Base-by-base conservation (phyloP, 495 filamentous ascomycete species). In the Monascus purpureus region DNA sequence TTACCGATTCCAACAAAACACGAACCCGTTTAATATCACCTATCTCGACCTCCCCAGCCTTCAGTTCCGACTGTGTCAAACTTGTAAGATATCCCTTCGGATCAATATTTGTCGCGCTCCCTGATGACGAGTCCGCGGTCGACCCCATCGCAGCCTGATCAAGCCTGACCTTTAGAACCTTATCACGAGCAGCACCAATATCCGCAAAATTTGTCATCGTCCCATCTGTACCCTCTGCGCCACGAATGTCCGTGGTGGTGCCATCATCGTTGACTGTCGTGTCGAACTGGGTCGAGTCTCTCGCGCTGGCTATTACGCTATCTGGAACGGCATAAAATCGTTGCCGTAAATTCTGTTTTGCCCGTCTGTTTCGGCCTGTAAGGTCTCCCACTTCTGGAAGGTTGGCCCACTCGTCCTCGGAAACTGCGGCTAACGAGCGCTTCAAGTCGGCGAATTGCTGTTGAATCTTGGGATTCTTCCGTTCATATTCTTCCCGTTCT, bases 141-240 rank as follows among this genome's bases (percentile, higher is more conserved):
- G 73, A 74, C 17, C 66, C 79, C 32, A 76, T 64, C 7, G 83
- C 86, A 24, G 85, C 85, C 51, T 92, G 82, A 43, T 96, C 90
- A 6, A 99, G 70, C 32, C 81, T 71, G 8, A 93, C 90, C 44
- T 90, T 73, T 13, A 99, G 69, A 3, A 93, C 88, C 50, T 88
- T 93, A 55, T 93, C 82, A 59, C 88, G 73, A 25, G 90, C 90
- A 20, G 84, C 83, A 47, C 92, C 90, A 39, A 99, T 95, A 47
- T 94, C 78, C n/a, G 86, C 85, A 47, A 97, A 97, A 47, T 97
- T 93, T 11, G 88, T 96, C 70, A 93, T 84, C 2, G 82, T 88
- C 2, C 88, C 87, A 46, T 93, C 83, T 12, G 53, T 58, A 6
- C 53, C 65, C 28, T 78, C 73, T 28, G 45, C 54, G 17, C 50